Evolutionary conservation across 768 basidiomycete genomes (phyloP).

Genomic region (Termitomyces sp.): DNA sequence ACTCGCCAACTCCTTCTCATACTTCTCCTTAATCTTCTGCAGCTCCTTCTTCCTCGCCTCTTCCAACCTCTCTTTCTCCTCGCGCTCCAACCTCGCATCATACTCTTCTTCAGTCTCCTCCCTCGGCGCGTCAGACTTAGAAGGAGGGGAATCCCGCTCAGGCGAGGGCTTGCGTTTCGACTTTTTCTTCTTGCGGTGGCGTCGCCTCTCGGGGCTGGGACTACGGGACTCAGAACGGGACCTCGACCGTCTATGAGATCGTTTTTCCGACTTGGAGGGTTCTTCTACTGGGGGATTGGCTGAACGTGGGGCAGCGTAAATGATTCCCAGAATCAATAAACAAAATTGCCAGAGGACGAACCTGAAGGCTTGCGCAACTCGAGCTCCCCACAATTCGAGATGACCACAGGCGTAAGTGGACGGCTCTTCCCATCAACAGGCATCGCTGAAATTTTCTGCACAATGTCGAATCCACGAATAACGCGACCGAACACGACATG

Average conservation of each 20-base stretch:
- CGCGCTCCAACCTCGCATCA: conserved; percentile 62
- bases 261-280: conserved; percentile 17
- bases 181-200: conserved; percentile 23
- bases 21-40: conserved; percentile 42
- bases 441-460: conserved; percentile 58
- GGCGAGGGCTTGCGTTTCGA: conserved; percentile 14
- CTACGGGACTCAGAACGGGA: conserved; percentile 17
- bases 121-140: conserved; percentile 6
- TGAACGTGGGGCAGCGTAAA: not conserved
- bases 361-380: conserved; percentile 52
- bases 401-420: conserved; percentile 62
- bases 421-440: conserved; percentile 75
- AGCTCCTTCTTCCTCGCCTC: conserved; percentile 46
- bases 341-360: conserved; percentile 16
- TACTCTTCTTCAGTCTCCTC: conserved; percentile 74
- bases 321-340: not conserved
- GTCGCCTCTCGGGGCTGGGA: conserved; percentile 18
- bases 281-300: conserved; percentile 14
- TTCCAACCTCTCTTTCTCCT: conserved; percentile 60
- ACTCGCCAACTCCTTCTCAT: conserved; percentile 30
- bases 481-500: conserved; percentile 51
- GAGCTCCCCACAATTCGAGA: conserved; percentile 83
- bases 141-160: not conserved
- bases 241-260: conserved; percentile 14
- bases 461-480: conserved; percentile 60